Base-by-base conservation (phyloP, 2,329 filamentous ascomycete genomes). In the Exophiala aquamarina region DNA sequence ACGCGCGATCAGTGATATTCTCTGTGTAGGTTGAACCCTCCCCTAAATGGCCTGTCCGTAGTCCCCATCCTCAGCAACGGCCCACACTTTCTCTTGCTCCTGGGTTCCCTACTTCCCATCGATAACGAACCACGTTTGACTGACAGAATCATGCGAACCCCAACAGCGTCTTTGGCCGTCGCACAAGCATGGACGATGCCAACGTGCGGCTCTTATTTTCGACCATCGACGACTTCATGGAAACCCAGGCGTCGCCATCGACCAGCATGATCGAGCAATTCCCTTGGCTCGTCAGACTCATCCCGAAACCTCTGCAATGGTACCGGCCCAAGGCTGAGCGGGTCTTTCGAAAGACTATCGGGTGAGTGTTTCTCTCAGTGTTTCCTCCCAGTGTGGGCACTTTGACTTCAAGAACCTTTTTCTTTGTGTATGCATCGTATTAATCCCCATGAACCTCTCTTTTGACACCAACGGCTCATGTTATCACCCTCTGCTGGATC, bases 181-280 rank as follows among this genome's bases (percentile, higher is more conserved):
- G 74, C 6, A 72, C 75, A 35, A 42, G 34, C 23, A 69, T 52
- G 38, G n/a, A 43, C 17, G 49, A 52, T 19, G 17, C 42, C 19
- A 42, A 66, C 47, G 59, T 63, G 3, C 57, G 47, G 4, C 41
- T 60, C 13, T 60, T 70, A 36, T 61, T 71, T 9, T 63, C 62
- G 4, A 64, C 70, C 17, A 49, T 66, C 29, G 66, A 72, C 47
- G 58, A 62, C 15, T 59, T 65, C 18, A 62, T 65, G 6, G 63
- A 61, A 9, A 51, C 57, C 15, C 71, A 49, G 23, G 41, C 72
- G 48, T 50, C 68, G 7, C 57, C 57, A 3, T 63, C 60, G 42
- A 66, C 71, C 36, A 62, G 61, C 49, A 19, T 74, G 18, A 72
- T 71, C 14, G 74, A 77, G 53, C 66, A 70, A 0, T 66, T 77